Base-by-base conservation (phyloP, 768 basidiomycete genomes). In the Agrocybe chaxingu region DNA sequence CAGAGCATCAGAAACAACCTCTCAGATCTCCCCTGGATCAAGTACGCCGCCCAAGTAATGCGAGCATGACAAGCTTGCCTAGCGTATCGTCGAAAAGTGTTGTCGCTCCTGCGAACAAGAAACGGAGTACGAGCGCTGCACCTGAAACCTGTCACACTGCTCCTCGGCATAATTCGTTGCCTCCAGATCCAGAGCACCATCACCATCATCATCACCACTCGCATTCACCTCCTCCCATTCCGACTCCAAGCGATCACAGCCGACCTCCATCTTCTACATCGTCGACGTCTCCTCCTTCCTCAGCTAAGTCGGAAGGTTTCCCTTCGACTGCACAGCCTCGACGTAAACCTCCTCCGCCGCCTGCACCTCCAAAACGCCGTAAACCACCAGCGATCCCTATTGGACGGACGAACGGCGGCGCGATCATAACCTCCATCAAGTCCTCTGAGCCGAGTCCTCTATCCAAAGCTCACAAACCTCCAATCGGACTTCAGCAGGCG, bases 311-410 rank as follows among this genome's bases (percentile, higher is more conserved):
- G 51, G 50, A 55, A 29, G 42, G 45, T 33, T 33, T 57, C 32
- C 57, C 53, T 30, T 52, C 39, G 8, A 54, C 61, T 41, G 47
- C 50, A 31, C 56, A 55, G 33, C 62, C 61, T n/a, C 61, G 60
- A 31, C 73, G 78, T 48, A 67, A 81, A 48, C 70, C 77, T 3
- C 77, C 87, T 2, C 24, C 24, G 24, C 84, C 87, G 0, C 82
- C 88, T n/a, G 77, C 82, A 8, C 85, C 86, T 13, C 77, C 77
- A 3, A 81, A 82, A 60, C 74, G 87, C 40, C 70, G 88, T 60
- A 87, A 86, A 57, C 82, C 88, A 1, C 88, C 89, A 32, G 84
- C 87, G 11, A 73, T 85, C 40, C 86, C 89, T 8, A 67, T 76
- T 1, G 72, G 70, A 30, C 71, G 63, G 43, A 76, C 75, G 0